phyloP scores from a whole-genome alignment of 2,329 filamentous ascomycete genomes.

The Delphinella strobiligena region DNA sequence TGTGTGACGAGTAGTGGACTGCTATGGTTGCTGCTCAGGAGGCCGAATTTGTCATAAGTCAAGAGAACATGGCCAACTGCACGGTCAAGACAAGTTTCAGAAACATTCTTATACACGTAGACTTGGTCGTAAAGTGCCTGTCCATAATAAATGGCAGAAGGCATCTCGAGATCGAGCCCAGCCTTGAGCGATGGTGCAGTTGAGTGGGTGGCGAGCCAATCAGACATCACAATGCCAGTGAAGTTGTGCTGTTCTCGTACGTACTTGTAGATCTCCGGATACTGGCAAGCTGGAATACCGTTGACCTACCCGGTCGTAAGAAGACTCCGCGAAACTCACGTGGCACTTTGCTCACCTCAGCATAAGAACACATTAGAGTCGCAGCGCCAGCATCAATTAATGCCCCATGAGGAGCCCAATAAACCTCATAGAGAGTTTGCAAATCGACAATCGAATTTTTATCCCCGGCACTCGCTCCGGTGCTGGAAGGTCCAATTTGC shows the following conservation, averaged over 20 bases:
- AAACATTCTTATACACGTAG: background rate
- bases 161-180: background rate
- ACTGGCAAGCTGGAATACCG: background rate
- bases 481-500: background rate
- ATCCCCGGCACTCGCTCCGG: background rate
- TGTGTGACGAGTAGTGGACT: background rate
- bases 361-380: background rate
- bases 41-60: background rate
- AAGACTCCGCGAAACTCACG: background rate
- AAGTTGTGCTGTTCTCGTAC: background rate
- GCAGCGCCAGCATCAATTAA: background rate
- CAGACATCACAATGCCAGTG: background rate
- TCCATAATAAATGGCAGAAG: background rate
- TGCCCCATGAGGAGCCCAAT: background rate
- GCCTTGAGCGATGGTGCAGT: background rate
- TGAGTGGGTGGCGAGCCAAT: background rate
- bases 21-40: background rate
- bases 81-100: background rate
- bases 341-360: background rate
- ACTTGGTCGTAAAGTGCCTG: background rate
- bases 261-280: background rate
- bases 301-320: background rate
- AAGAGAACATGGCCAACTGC: background rate
- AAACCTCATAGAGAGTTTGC: background rate
- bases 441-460: background rate